Percentiles rank a stretch among this genome's conserved stretches.
phyloP scores from a whole-genome alignment of 2,329 filamentous ascomycete genomes.

The Aspergillus fischeri region DNA sequence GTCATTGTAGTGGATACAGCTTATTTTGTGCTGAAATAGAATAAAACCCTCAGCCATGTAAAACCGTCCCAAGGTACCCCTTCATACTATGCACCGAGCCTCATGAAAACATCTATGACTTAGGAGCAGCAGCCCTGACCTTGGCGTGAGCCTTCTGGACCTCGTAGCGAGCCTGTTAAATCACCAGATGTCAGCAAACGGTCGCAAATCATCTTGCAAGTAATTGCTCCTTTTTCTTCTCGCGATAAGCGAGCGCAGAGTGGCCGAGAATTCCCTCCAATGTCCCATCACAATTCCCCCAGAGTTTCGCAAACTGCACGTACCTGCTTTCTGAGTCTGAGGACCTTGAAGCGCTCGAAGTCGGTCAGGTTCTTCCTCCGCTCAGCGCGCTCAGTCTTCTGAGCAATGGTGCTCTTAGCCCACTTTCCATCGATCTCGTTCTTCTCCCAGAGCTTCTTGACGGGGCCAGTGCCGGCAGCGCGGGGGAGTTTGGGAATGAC shows the following conservation, averaged over 20 bases:
- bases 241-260: neutral
- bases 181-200: conserved; percentile 15
- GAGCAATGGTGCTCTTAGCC: conserved; percentile 86
- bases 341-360: conserved; percentile 99
- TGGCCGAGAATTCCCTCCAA: neutral
- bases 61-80: conserved; percentile 39
- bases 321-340: conserved; percentile 99
- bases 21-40: conserved; percentile 32
- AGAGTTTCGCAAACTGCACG: conserved; percentile 27
- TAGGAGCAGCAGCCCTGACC: conserved; percentile 77
- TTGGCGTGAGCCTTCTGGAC: conserved; percentile 94
- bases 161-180: conserved; percentile 73
- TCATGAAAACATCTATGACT: conserved; percentile 44
- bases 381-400: conserved; percentile 82
- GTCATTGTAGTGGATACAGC: conserved; percentile 41
- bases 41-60: conserved; percentile 33
- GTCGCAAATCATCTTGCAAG: neutral
- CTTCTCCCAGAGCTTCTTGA: conserved; percentile 89
- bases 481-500: conserved; percentile 82
- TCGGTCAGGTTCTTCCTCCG: conserved; percentile 90
- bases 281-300: neutral
- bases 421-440: conserved; percentile 89
- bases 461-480: conserved; percentile 72
- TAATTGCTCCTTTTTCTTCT: neutral
- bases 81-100: conserved; percentile 42